A percentile compares a stretch with the other conserved stretches of the same genome.
Conservation (phyloP, 1,284 basidiomycete genomes). For the Marasmius fiardii region DNA sequence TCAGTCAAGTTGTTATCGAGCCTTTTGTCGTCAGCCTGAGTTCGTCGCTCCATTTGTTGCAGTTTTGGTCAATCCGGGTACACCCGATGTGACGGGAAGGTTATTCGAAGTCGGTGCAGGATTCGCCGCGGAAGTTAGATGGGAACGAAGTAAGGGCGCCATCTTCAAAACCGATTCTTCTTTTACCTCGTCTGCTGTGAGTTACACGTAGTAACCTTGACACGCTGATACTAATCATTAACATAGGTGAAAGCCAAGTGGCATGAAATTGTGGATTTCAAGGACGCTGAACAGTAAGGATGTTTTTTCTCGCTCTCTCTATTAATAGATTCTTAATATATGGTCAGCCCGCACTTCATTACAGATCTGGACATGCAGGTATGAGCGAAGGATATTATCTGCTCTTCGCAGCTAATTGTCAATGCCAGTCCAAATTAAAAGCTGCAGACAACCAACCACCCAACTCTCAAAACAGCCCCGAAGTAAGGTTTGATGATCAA, state of each 20-base stretch:
- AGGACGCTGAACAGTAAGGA: constrained; percentile 68
- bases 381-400: constrained; percentile 11
- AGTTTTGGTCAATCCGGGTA: constrained; percentile 73
- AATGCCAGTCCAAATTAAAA: constrained; percentile 60
- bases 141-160: constrained; percentile 87
- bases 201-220: constrained; percentile 18
- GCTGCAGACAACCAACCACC: constrained; percentile 62
- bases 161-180: constrained; percentile 89
- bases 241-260: constrained; percentile 75
- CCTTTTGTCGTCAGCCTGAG: constrained; percentile 59
- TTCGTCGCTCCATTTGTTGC: constrained; percentile 92
- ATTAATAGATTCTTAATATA: constrained; percentile 8
- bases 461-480: constrained; percentile 72
- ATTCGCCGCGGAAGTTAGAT: constrained; percentile 89
- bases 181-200: constrained; percentile 93
- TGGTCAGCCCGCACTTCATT: constrained; percentile 59
- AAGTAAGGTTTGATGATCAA: constrained; percentile 84
- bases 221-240: constrained; percentile 7
- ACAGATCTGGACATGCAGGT: constrained; percentile 72
- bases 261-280: constrained; percentile 82
- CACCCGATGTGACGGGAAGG: constrained; percentile 81
- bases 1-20: constrained; percentile 4
- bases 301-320: not conserved
- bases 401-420: not conserved
- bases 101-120: constrained; percentile 96